These are phyloP conservation scores for Smithsoniella earleae DNA, from an alignment of 163 green algal genomes.

Conservation along the genomic window DNA sequence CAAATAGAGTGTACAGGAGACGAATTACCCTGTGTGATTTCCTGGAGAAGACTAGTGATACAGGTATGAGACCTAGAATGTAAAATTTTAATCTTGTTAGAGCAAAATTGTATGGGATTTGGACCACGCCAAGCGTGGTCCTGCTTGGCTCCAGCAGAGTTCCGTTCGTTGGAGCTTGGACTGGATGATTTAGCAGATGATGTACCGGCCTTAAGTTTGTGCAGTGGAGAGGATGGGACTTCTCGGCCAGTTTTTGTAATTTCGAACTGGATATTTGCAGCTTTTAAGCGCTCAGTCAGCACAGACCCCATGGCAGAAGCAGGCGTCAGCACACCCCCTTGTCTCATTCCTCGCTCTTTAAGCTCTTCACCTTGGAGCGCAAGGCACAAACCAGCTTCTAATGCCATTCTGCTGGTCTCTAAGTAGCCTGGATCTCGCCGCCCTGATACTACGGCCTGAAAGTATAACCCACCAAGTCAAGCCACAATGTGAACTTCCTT, in stretches of 20 bases:
- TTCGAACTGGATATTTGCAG: conserved; percentile 49
- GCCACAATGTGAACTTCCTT: conserved; percentile 7
- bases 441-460: conserved; percentile 12
- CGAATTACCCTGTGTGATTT: no score
- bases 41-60: no score
- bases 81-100: no score
- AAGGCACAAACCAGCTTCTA: conserved; percentile 67
- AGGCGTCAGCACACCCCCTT: conserved; percentile 67
- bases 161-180: no score
- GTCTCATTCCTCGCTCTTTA: conserved; percentile 31
- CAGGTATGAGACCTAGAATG: no score
- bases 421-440: conserved; percentile 38
- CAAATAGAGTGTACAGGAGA: no score
- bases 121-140: no score
- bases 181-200: no score
- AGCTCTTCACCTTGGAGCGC: conserved; percentile 47
- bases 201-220: conserved; percentile 18
- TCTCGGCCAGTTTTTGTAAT: conserved; percentile 25
- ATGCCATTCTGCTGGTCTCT: conserved; percentile 60
- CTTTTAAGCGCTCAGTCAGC: conserved; percentile 55
- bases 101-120: no score
- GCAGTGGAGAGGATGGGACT: conserved; percentile 7
- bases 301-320: conserved; percentile 57
- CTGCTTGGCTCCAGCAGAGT: no score
- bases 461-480: background rate